Evolutionary conservation across 2,329 filamentous ascomycete genomes (phyloP).

Genomic region (Tolypocladium guangdongense): DNA sequence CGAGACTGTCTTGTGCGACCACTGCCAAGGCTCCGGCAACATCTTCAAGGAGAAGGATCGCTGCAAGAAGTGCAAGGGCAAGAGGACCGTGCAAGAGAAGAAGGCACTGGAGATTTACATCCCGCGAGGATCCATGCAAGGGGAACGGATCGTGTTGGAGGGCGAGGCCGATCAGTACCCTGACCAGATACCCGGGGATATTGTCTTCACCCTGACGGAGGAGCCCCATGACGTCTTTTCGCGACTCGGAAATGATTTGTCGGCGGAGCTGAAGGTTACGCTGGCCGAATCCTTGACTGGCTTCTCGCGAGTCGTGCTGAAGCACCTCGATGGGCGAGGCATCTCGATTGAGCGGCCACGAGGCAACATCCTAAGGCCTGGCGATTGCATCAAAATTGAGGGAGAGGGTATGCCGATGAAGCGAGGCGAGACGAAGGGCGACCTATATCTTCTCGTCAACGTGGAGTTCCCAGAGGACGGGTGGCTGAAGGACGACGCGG

Average conservation of each 20-base stretch:
- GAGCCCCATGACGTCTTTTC: slow-evolving; percentile 72
- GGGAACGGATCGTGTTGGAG: slow-evolving; percentile 80
- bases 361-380: slow-evolving; percentile 73
- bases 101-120: slow-evolving; percentile 97
- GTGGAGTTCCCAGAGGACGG: slow-evolving; percentile 81
- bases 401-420: slow-evolving; percentile 95
- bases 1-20: slow-evolving; percentile 67
- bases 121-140: slow-evolving; percentile 73
- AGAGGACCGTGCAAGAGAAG: slow-evolving; percentile 73
- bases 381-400: slow-evolving; percentile 71
- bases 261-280: slow-evolving; percentile 69
- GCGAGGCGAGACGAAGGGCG: slow-evolving; percentile 70
- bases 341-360: slow-evolving; percentile 70
- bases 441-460: slow-evolving; percentile 78
- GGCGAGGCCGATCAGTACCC: slow-evolving; percentile 91
- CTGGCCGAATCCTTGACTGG: slow-evolving; percentile 77
- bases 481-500: slow-evolving; percentile 65
- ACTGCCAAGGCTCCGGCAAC: slow-evolving; percentile 75
- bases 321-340: slow-evolving; percentile 86
- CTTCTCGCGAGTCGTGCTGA: slow-evolving; percentile 82
- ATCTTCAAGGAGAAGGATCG: slow-evolving; percentile 93
- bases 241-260: slow-evolving; percentile 74
- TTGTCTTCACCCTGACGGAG: slow-evolving; percentile 81
- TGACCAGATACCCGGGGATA: slow-evolving; percentile 81
- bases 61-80: slow-evolving; percentile 98